These are phyloP conservation scores for Leccinum disarticulatum DNA, from an alignment of 768 basidiomycete genomes.

Conservation along the genomic window DNA sequence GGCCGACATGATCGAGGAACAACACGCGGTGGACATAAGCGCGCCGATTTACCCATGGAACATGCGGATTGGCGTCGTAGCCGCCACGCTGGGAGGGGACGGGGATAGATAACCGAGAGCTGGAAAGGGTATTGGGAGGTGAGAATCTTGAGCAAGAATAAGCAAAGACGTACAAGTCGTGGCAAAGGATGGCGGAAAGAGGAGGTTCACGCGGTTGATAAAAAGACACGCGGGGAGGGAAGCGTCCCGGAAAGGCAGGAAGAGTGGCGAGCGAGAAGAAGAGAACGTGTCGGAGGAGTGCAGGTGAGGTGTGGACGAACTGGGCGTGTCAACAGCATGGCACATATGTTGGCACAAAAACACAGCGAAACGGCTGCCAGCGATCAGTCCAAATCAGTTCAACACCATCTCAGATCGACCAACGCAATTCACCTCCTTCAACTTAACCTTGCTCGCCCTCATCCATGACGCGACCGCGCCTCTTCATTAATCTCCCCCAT, in stretches of 20 bases:
- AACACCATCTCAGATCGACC: neutral
- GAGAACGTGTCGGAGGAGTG: constrained; percentile 65
- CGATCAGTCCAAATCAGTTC: constrained; percentile 21
- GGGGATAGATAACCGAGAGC: constrained; percentile 30
- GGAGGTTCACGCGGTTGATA: constrained; percentile 29
- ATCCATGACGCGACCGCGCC: constrained; percentile 31
- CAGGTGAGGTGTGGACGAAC: constrained; percentile 54
- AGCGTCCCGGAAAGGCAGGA: constrained; percentile 57
- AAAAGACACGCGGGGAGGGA: constrained; percentile 36
- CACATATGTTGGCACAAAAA: constrained; percentile 21
- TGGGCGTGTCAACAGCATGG: constrained; percentile 65
- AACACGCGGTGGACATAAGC: constrained; percentile 61
- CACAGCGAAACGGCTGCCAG: constrained; percentile 17
- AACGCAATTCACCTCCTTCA: constrained; percentile 18
- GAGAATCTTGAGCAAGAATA: constrained; percentile 31
- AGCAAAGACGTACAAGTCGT: constrained; percentile 33
- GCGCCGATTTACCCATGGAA: constrained; percentile 46
- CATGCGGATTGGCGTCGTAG: constrained; percentile 34
- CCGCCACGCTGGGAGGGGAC: constrained; percentile 21
- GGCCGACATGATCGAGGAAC: constrained; percentile 65
- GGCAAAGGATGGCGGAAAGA: constrained; percentile 26
- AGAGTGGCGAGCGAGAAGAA: constrained; percentile 47
- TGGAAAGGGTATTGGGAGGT: constrained; percentile 16
- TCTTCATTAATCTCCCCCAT: constrained; percentile 34
- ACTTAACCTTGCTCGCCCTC: constrained; percentile 36